Evolutionary conservation across 495 filamentous ascomycete genomes (phyloP).

Genomic region (Lepraria neglecta): DNA sequence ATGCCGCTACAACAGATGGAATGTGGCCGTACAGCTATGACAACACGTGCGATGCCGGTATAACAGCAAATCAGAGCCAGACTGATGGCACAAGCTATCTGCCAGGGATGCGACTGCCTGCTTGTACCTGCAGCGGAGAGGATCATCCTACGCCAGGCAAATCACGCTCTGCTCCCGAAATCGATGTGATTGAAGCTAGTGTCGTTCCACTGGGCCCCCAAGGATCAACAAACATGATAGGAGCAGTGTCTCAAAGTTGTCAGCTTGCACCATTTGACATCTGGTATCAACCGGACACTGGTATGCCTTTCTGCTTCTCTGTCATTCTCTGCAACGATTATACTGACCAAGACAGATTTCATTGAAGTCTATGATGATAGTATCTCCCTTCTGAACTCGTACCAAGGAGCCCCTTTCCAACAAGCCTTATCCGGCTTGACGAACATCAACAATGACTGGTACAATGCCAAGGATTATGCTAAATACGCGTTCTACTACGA

Average conservation of each 20-base stretch:
- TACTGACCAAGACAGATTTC: slow-evolving; percentile 40
- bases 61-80: slow-evolving; percentile 70
- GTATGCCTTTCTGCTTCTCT: slow-evolving; percentile 15
- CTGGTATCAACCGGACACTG: slow-evolving; percentile 67
- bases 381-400: slow-evolving; percentile 58
- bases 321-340: background rate
- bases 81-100: slow-evolving; percentile 61
- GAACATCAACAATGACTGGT: slow-evolving; percentile 71
- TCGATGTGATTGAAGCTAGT: slow-evolving; percentile 69
- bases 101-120: slow-evolving; percentile 68
- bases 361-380: slow-evolving; percentile 55
- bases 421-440: slow-evolving; percentile 67
- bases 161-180: slow-evolving; percentile 67
- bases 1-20: slow-evolving; percentile 65
- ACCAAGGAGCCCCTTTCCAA: slow-evolving; percentile 63
- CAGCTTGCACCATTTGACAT: slow-evolving; percentile 73
- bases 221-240: slow-evolving; percentile 41
- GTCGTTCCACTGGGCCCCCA: slow-evolving; percentile 48
- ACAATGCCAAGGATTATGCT: slow-evolving; percentile 66
- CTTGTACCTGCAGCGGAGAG: slow-evolving; percentile 57
- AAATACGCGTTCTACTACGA: slow-evolving; percentile 68
- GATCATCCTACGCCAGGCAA: slow-evolving; percentile 68
- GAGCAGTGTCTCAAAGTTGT: slow-evolving; percentile 62
- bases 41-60: slow-evolving; percentile 65
- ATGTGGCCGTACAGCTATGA: slow-evolving; percentile 76